A percentile compares a stretch with the other conserved stretches of the same genome.
These are phyloP conservation scores for Solanum hybrid DNA, from an alignment of 305 asterid genomes.

Conservation along the genomic window DNA sequence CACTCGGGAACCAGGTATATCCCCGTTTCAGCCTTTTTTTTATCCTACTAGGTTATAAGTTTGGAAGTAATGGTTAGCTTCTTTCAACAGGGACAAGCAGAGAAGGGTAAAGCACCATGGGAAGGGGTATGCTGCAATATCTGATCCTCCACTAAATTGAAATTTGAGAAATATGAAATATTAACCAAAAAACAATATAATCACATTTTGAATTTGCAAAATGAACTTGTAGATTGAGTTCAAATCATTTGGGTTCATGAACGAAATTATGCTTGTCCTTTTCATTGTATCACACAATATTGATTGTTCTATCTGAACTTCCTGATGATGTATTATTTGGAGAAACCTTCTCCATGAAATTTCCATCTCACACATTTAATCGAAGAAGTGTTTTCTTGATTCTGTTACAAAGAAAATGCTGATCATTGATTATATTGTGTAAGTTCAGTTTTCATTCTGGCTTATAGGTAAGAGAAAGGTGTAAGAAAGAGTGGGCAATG, in stretches of 20 bases:
- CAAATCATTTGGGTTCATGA: neutral
- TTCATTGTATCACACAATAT: neutral
- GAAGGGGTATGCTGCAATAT: slow-evolving; percentile 51
- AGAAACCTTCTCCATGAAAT: neutral
- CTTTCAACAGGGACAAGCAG: slow-evolving; percentile 50
- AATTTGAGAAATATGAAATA: neutral
- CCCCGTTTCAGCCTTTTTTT: neutral
- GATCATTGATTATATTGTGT: neutral
- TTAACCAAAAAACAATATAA: neutral
- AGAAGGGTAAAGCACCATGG: slow-evolving; percentile 82
- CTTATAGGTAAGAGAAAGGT: slow-evolving; percentile 67
- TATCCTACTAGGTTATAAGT: neutral
- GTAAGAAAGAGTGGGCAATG: slow-evolving; percentile 67
- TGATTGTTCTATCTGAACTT: neutral
- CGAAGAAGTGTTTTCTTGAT: neutral
- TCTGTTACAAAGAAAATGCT: neutral
- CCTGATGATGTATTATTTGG: neutral
- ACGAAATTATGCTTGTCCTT: neutral
- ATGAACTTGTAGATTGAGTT: neutral
- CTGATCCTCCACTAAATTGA: neutral
- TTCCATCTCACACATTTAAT: neutral
- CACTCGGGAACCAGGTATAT: slow-evolving; percentile 79
- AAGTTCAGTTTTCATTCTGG: neutral
- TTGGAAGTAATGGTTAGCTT: neutral
- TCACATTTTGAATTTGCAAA: neutral